Conservation (phyloP, 202 grass and related monocot species). For the Panicum hallii region DNA sequence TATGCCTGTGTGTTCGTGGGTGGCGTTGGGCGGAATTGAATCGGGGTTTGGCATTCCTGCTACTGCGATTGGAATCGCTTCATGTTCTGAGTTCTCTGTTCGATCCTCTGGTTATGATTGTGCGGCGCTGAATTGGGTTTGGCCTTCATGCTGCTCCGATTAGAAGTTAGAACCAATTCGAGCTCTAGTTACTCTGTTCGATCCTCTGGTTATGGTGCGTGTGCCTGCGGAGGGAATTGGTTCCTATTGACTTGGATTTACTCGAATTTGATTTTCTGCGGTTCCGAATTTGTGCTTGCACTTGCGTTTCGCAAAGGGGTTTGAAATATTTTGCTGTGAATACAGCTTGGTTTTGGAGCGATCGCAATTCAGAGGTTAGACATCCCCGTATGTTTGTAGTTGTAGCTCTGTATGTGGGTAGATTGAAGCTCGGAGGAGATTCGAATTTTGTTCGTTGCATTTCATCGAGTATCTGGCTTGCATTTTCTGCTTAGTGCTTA, state of each 20-base stretch:
- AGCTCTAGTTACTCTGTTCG: neutral
- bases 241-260: conserved; percentile 7
- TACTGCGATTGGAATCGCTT: conserved; percentile 7
- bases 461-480: neutral
- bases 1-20: conserved; percentile 26
- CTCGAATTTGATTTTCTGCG: neutral
- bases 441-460: conserved; percentile 31
- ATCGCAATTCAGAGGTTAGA: conserved; percentile 3
- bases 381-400: neutral
- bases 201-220: neutral
- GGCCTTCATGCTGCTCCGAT: no score
- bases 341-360: conserved; percentile 18
- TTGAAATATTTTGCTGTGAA: neutral
- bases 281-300: neutral
- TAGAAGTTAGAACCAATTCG: conserved; percentile 14
- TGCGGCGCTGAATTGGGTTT: no score
- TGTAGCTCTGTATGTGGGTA: neutral
- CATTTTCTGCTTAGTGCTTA: neutral
- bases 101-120: conserved; percentile 2
- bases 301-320: neutral
- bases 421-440: neutral
- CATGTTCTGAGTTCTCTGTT: conserved; percentile 1
- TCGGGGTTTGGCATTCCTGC: conserved; percentile 11
- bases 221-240: conserved; percentile 11
- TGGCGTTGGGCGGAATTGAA: conserved; percentile 21